Evolutionary conservation across 371 early-diverging fungal genomes (phyloP), one percentile per base, ranked within the genome.

Genomic region (Vavraia culicis): DNA sequence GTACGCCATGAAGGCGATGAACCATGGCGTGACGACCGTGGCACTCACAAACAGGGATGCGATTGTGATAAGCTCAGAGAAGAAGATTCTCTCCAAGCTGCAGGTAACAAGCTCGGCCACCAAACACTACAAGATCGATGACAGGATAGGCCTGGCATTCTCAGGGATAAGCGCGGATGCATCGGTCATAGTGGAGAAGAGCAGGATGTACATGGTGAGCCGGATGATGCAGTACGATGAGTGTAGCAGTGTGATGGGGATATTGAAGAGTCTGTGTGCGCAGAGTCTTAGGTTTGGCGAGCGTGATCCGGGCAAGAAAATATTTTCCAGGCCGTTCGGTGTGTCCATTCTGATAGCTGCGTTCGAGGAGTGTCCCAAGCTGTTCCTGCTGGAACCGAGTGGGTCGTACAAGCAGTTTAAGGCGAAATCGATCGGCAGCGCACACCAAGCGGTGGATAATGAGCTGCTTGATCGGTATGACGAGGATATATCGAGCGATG

Each of bases 331-430:
- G 59, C 98, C 98, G 23, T 95, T 95, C 69, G 98, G 98, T 57
- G 90, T 93, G 15, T 89, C 94, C 16, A 71, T 94, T 49, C 68
- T 96, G 57, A 83, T 96, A 71, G 90, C 85, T 18, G 93, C 93
- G 40, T 76, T 79, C 51, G 94, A 96, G 68, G 88, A 86, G 64
- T 81, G 82, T 10, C 91, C 93, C 40, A 88, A 88, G 69, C 73
- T 96, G 79, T 93, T 75, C 73, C 84, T 84, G 66, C 76, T 87
- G 34, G 91, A 90, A 69, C 88, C 91, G 18, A 85, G 86, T 19
- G 91, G 91, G 47, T 85, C 88, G 34, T 86, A 83, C 63, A 77
- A 80, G 61, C 75, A 77, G 52, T 87, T 78, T 64, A 75, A 83
- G 44, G 88, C 88, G 19, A 86, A 86, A 66, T 86, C 91, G n/a